Evolutionary conservation across 1,284 basidiomycete genomes (phyloP).

Genomic region (Cystobasidium slooffiae): DNA sequence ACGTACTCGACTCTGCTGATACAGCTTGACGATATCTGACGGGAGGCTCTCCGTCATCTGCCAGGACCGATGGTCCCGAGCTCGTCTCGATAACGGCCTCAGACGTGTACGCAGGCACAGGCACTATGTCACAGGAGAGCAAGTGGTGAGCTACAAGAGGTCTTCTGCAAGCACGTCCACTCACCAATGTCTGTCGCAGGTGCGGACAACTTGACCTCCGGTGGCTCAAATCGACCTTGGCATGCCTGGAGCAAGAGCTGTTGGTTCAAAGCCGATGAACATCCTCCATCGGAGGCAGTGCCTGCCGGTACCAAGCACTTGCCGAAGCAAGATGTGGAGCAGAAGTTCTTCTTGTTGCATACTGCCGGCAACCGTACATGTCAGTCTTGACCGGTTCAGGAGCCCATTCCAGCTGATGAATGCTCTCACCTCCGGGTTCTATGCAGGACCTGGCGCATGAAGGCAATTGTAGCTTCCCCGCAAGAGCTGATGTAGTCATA

Average conservation of each 20-base stretch:
- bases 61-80: too few relatives aligned
- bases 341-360: conserved; percentile 12
- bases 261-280: conserved; percentile 14
- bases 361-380: not conserved
- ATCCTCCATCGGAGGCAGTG: not conserved
- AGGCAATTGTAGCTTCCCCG: not conserved
- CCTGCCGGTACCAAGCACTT: conserved; percentile 5
- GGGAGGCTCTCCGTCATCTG: too few relatives aligned
- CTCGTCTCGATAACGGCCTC: too few relatives aligned
- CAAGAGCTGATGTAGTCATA: not conserved
- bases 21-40: too few relatives aligned
- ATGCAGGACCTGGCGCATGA: conserved; percentile 10
- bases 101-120: too few relatives aligned
- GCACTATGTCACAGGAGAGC: too few relatives aligned
- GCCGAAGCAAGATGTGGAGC: conserved; percentile 23
- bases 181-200: too few relatives aligned
- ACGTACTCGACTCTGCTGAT: too few relatives aligned
- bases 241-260: conserved; percentile 23
- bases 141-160: too few relatives aligned
- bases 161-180: too few relatives aligned
- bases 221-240: not conserved
- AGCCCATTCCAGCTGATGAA: not conserved
- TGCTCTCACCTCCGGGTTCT: not conserved
- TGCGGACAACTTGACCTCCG: not conserved
- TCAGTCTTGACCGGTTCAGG: too few relatives aligned